Evolutionary conservation across 2,329 filamentous ascomycete genomes (phyloP).

Genomic region (Aspergillus pseudoviridinutans): DNA sequence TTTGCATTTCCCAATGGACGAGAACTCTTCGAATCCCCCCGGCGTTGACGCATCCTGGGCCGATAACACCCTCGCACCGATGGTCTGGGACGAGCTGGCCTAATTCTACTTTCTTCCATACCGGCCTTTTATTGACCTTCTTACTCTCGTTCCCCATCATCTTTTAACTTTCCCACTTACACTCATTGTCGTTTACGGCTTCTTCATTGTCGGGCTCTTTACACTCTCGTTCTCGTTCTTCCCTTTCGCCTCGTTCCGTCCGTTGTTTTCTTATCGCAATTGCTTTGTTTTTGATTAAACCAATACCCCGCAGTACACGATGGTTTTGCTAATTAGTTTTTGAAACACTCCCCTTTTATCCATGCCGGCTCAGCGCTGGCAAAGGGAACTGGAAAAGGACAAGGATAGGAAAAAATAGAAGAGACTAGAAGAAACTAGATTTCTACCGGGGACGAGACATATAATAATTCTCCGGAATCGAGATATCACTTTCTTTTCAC

Average conservation of each 20-base stretch:
- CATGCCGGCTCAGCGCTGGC: not conserved
- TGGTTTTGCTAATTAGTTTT: not conserved
- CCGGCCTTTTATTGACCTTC: not conserved
- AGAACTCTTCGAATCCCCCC: constrained; percentile 18
- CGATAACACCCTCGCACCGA: constrained; percentile 38
- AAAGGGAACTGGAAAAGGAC: not conserved
- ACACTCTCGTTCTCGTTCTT: not conserved
- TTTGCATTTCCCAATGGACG: constrained; percentile 33
- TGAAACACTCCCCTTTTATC: not conserved
- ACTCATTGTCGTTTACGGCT: not conserved
- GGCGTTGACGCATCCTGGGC: constrained; percentile 27
- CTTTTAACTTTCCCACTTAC: not conserved
- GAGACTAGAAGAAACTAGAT: not conserved
- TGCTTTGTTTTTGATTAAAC: not conserved
- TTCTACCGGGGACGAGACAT: not conserved
- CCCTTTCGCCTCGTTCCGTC: not conserved
- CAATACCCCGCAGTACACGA: not conserved
- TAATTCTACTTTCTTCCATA: constrained; percentile 1
- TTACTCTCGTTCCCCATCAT: not conserved
- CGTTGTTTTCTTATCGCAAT: too few relatives aligned
- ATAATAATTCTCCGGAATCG: not conserved
- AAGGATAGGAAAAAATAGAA: not conserved
- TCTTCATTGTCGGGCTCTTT: not conserved
- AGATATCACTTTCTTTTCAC: not conserved
- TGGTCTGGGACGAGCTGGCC: constrained; percentile 38